Conservation (phyloP, 2,329 filamentous ascomycete species). For the Colletotrichum sp. region DNA sequence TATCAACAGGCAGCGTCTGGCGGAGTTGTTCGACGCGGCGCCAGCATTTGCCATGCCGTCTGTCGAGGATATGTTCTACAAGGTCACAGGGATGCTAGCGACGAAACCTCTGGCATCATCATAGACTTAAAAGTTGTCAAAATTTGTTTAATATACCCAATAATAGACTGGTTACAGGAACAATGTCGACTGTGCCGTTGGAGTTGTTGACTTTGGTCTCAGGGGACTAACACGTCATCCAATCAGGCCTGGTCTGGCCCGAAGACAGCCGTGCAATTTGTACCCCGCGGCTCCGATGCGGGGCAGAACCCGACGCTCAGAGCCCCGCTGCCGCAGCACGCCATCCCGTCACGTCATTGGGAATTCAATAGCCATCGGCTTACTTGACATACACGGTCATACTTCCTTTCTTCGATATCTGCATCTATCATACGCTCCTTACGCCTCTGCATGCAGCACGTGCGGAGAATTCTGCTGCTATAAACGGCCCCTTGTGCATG, state of each 20-base stretch:
- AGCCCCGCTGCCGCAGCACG: slow-evolving; percentile 5
- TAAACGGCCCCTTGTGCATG: neutral
- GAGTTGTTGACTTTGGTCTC: neutral
- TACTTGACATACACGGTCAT: neutral
- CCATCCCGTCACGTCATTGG: slow-evolving; percentile 19
- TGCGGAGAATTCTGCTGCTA: neutral
- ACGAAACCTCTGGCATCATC: slow-evolving; percentile 52
- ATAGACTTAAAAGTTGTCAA: slow-evolving; percentile 16
- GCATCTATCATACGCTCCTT: neutral
- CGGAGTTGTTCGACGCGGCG: slow-evolving; percentile 73
- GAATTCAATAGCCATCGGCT: neutral
- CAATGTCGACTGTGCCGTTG: neutral
- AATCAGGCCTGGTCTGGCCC: neutral
- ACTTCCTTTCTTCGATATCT: neutral
- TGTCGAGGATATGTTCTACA: slow-evolving; percentile 78
- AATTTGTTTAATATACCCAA: slow-evolving; percentile 21
- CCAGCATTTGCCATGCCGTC: slow-evolving; percentile 73
- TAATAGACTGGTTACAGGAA: slow-evolving; percentile 13
- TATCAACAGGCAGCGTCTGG: slow-evolving; percentile 70
- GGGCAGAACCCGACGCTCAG: neutral
- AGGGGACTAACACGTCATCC: neutral
- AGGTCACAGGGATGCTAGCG: slow-evolving; percentile 70
- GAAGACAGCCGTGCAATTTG: neutral
- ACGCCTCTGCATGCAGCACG: neutral
- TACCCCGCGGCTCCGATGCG: slow-evolving; percentile 10